A percentile compares a stretch with the other conserved stretches of the same genome.
These are phyloP conservation scores for Prunus campanulata DNA, from an alignment of 306 rosid species.

Conservation along the genomic window DNA sequence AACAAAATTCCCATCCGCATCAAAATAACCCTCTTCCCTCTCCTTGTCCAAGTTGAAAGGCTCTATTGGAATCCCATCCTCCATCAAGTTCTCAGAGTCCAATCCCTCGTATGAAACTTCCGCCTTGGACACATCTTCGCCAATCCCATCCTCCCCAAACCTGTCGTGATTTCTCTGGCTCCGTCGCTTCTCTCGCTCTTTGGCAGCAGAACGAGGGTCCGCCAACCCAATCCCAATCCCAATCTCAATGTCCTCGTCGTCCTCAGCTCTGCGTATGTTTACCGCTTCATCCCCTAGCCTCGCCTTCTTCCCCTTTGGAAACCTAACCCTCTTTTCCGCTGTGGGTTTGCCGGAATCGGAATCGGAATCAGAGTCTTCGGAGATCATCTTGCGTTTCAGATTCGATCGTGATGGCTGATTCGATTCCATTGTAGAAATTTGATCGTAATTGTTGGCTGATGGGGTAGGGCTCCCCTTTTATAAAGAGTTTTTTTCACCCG, in stretches of 20 bases:
- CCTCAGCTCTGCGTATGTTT: conserved; percentile 33
- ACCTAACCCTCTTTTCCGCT: conserved; percentile 57
- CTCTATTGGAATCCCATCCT: conserved; percentile 82
- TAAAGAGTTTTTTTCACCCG: too few species aligned
- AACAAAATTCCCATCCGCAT: conserved; percentile 72
- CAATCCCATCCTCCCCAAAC: conserved; percentile 41
- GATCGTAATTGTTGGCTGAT: too few species aligned
- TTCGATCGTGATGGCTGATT: background rate
- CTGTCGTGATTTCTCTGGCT: background rate
- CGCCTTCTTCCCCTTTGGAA: conserved; percentile 90
- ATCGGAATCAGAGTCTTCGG: background rate
- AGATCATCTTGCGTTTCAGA: background rate
- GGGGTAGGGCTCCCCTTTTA: too few species aligned
- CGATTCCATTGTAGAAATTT: background rate
- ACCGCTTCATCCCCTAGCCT: conserved; percentile 47
- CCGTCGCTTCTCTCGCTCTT: conserved; percentile 54
- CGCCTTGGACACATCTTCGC: conserved; percentile 45
- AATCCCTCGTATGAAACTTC: conserved; percentile 61
- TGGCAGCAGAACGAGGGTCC: conserved; percentile 58
- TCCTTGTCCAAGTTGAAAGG: conserved; percentile 86
- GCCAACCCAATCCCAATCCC: conserved; percentile 21
- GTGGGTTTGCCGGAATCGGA: background rate
- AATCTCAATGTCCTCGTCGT: conserved; percentile 9
- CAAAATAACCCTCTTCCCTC: conserved; percentile 92
- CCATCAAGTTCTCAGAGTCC: conserved; percentile 46